These are phyloP conservation scores for Nasturtium officinale DNA, from an alignment of 345 rosid species.

Conservation along the genomic window DNA sequence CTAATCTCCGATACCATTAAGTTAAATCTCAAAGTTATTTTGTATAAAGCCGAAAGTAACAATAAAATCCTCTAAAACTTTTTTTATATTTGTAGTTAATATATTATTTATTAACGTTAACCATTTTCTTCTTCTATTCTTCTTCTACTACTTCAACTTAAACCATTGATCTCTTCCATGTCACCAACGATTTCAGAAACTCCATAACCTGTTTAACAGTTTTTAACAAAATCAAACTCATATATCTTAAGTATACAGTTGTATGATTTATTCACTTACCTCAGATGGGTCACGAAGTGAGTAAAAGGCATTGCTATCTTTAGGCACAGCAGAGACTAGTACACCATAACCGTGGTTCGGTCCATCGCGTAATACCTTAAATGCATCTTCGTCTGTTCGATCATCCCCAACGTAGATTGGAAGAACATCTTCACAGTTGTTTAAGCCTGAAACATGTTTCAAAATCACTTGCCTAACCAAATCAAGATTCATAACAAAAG, in stretches of 20 bases:
- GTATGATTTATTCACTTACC: conserved; percentile 47
- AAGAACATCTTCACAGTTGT: conserved; percentile 72
- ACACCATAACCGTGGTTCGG: conserved; percentile 72
- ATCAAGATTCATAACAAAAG: background rate
- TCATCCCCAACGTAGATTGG: conserved; percentile 98
- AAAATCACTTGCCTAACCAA: background rate
- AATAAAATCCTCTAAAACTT: conserved; percentile 26
- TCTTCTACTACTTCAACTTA: background rate
- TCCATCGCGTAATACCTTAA: conserved; percentile 79
- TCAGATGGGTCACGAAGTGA: conserved; percentile 85
- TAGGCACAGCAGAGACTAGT: conserved; percentile 76
- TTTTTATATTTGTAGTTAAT: conserved; percentile 5
- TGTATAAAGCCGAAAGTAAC: conserved; percentile 21
- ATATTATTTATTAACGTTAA: conserved; percentile 22
- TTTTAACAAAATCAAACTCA: conserved; percentile 1
- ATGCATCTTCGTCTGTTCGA: conserved; percentile 97
- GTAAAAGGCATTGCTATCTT: conserved; percentile 80
- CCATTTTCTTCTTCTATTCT: conserved; percentile 18
- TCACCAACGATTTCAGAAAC: conserved; percentile 72
- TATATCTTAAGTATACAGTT: background rate
- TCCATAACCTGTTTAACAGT: conserved; percentile 69
- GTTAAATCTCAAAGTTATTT: conserved; percentile 26
- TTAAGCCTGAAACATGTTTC: conserved; percentile 53
- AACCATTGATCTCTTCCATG: conserved; percentile 62
- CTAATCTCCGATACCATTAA: conserved; percentile 14